Evolutionary conservation across 2,329 filamentous ascomycete genomes (phyloP), one percentile per base, ranked within the genome.

Genomic region (Davidsoniella australis): DNA sequence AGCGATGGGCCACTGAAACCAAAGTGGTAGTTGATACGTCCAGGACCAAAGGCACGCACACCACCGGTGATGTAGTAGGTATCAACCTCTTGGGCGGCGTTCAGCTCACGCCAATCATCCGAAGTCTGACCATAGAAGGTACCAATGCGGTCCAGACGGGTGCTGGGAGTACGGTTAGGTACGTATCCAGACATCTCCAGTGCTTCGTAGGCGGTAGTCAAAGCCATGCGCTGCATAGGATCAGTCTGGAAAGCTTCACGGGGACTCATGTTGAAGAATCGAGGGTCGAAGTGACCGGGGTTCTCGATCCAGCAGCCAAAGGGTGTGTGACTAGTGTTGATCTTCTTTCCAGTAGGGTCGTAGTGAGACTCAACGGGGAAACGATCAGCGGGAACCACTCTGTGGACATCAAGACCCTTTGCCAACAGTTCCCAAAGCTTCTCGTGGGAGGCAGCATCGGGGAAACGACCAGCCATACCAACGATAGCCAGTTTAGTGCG

Each of bases 201-300:
- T 0, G 85, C 84, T 57, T 89, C 85, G 56, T 88, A 89, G 0
- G 82, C 79, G 1, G 82, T 85, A 8, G 80, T 72, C 0, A 91
- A 66, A 2, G 80, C 79, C 17, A 88, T 67, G 53, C 85, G 72
- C 58, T 85, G 82, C 64, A 81, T 81, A 0, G 85, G 85, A 60
- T 89, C 84, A 0, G 76, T 82, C 56, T 85, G 78, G 43, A 74
- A 72, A 9, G 83, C 83, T 62, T 89, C 84, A 53, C 80, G 73
- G 1, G 84, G 82, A 36, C 82, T 87, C 71, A 89, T 87, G 61
- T 85, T 85, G 71, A 89, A 89, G 67, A 89, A 87, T 0, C 75
- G 69, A 1, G 81, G 75, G 57, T 89, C 84, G 56, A 89, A 88
- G 9, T 80, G 66, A 42, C 80, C 81, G 0, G 82, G 81, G 47